A percentile compares a stretch with the other conserved stretches of the same genome.
phyloP scores from a whole-genome alignment of 1,139 yeast species.

The Yamadazyma sp. region DNA sequence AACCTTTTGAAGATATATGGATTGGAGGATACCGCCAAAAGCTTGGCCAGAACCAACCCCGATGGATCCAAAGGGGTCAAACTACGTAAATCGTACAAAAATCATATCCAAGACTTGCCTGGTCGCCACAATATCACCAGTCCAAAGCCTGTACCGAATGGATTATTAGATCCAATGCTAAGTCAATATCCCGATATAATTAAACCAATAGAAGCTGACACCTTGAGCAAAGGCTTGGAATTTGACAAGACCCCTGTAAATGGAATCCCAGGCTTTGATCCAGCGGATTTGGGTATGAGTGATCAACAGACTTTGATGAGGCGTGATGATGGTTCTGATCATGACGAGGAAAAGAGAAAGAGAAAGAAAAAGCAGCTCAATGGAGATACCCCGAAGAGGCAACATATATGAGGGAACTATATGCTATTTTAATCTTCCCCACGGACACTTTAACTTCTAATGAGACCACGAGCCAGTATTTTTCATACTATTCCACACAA shows the following conservation, averaged over 20 bases:
- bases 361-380: slow-evolving; percentile 35
- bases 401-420: slow-evolving; percentile 30
- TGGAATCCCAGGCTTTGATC: slow-evolving; percentile 80
- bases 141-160: slow-evolving; percentile 53
- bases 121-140: slow-evolving; percentile 73
- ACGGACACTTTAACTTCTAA: no score
- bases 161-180: slow-evolving; percentile 49
- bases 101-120: slow-evolving; percentile 82
- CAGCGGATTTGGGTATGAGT: slow-evolving; percentile 64
- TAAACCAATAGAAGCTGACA: slow-evolving; percentile 48
- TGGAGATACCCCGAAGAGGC: slow-evolving; percentile 36
- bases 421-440: no score
- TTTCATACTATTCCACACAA: background rate
- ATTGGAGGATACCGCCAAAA: slow-evolving; percentile 63
- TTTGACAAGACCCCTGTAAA: slow-evolving; percentile 68
- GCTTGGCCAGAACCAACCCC: slow-evolving; percentile 84
- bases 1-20: slow-evolving; percentile 72
- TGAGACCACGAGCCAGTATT: slow-evolving; percentile 1
- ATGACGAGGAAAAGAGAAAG: slow-evolving; percentile 36
- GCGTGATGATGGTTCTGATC: slow-evolving; percentile 42
- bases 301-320: slow-evolving; percentile 48
- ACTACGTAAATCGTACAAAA: slow-evolving; percentile 88
- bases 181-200: slow-evolving; percentile 43
- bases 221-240: slow-evolving; percentile 52
- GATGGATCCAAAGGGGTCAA: slow-evolving; percentile 91